A percentile compares a stretch with the other conserved stretches of the same genome.
Evolutionary conservation across 176 grass and related monocot genomes (phyloP).

Genomic region (Triticum monococcum): DNA sequence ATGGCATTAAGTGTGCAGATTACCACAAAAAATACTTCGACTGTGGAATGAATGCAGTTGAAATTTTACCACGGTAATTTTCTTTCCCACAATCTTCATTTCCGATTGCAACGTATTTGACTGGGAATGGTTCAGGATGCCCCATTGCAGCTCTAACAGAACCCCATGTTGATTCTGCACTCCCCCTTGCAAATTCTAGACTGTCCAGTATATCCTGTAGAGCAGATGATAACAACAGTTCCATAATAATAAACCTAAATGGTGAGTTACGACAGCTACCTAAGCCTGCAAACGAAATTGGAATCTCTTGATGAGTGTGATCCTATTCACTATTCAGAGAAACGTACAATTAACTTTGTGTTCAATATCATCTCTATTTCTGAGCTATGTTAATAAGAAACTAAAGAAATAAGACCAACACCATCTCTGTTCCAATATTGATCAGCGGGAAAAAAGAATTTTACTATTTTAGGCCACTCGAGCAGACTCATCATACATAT

Average conservation of each 20-base stretch:
- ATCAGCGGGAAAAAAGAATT: neutral
- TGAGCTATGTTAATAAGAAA: neutral
- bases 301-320: neutral
- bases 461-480: neutral
- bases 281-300: neutral
- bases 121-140: constrained; percentile 83
- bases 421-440: neutral
- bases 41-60: neutral
- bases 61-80: constrained; percentile 59
- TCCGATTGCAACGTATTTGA: constrained; percentile 87
- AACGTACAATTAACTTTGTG: neutral
- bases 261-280: neutral
- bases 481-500: neutral
- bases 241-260: neutral
- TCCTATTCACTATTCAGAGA: neutral
- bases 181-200: constrained; percentile 92
- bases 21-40: neutral
- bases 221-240: neutral
- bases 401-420: neutral
- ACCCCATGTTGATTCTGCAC: constrained; percentile 78
- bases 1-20: neutral
- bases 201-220: constrained; percentile 80
- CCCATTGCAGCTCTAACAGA: constrained; percentile 88
- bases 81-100: constrained; percentile 87
- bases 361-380: neutral